Evolutionary conservation across 805 yeast species (phyloP).

Genomic region (Candida sakaeoensis): DNA sequence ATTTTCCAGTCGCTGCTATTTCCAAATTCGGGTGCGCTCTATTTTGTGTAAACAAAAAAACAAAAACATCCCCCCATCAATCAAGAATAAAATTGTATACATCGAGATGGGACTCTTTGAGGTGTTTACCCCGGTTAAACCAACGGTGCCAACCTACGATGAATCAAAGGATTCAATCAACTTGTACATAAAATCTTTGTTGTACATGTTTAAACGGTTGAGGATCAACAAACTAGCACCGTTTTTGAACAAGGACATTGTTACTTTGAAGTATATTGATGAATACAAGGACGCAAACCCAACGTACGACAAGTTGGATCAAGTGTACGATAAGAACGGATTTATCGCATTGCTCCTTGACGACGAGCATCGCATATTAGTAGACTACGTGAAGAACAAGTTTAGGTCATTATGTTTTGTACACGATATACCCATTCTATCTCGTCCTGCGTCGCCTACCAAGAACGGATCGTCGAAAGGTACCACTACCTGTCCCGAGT

Average conservation of each 20-base stretch:
- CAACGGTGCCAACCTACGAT: constrained; percentile 9
- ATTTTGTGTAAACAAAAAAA: constrained; percentile 1
- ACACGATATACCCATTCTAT: constrained; percentile 42
- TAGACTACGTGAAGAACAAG: constrained; percentile 65
- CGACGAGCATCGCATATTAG: constrained; percentile 62
- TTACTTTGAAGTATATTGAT: constrained; percentile 15
- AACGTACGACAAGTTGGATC: constrained; percentile 42
- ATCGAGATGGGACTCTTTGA: constrained; percentile 5
- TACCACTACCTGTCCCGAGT: constrained; percentile 15
- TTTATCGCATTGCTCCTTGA: constrained; percentile 41
- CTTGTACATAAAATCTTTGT: constrained; percentile 55
- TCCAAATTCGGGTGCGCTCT: no score
- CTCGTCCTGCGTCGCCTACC: constrained; percentile 19
- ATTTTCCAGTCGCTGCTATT: no score
- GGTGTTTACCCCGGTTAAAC: neutral
- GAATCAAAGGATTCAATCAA: constrained; percentile 48
- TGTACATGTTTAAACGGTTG: constrained; percentile 54
- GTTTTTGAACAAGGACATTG: constrained; percentile 29
- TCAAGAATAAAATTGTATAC: no score
- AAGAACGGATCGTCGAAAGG: constrained; percentile 13
- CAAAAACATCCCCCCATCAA: neutral
- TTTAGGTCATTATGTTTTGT: constrained; percentile 57
- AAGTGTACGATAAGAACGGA: constrained; percentile 45
- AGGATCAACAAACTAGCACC: constrained; percentile 40
- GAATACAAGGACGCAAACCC: neutral